Conservation (phyloP, 768 basidiomycete genomes). For the Tephrocybe sp. region DNA sequence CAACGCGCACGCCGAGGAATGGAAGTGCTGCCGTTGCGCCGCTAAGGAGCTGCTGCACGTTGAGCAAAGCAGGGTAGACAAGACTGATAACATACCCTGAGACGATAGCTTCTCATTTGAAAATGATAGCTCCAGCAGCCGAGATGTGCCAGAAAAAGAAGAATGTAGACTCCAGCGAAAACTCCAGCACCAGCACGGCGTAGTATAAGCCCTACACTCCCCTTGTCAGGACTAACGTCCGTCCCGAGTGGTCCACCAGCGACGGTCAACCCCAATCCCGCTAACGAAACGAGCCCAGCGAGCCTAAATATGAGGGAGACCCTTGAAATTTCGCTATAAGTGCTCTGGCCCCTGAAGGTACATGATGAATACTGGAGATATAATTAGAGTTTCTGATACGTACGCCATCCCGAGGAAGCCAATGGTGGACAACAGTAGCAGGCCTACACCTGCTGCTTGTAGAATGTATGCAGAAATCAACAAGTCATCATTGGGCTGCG, state of each 20-base stretch:
- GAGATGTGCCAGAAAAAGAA: constrained; percentile 39
- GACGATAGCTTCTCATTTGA: constrained; percentile 45
- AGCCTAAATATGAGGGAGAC: constrained; percentile 37
- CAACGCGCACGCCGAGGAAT: constrained; percentile 55
- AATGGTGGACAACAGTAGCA: constrained; percentile 41
- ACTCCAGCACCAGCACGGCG: constrained; percentile 44
- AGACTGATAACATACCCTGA: constrained; percentile 33
- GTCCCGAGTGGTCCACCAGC: constrained; percentile 49
- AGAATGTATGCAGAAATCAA: constrained; percentile 55
- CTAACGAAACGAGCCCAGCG: constrained; percentile 34
- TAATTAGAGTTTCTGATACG: constrained; percentile 15
- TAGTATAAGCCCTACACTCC: constrained; percentile 34
- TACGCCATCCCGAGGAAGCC: constrained; percentile 55
- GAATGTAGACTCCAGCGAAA: constrained; percentile 41
- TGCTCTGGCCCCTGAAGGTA: constrained; percentile 45
- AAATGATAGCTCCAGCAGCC: constrained; percentile 46
- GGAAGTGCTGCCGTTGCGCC: constrained; percentile 58
- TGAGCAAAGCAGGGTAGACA: not conserved
- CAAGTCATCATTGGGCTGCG: constrained; percentile 39
- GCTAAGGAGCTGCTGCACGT: constrained; percentile 46
- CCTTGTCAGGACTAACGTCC: constrained; percentile 31
- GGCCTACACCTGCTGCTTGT: constrained; percentile 41
- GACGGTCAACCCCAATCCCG: constrained; percentile 41
- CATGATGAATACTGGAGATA: constrained; percentile 19
- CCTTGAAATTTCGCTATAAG: constrained; percentile 49